These are phyloP conservation scores for Pleurotus citrinopileatus DNA, from an alignment of 768 basidiomycete species.

Conservation along the genomic window DNA sequence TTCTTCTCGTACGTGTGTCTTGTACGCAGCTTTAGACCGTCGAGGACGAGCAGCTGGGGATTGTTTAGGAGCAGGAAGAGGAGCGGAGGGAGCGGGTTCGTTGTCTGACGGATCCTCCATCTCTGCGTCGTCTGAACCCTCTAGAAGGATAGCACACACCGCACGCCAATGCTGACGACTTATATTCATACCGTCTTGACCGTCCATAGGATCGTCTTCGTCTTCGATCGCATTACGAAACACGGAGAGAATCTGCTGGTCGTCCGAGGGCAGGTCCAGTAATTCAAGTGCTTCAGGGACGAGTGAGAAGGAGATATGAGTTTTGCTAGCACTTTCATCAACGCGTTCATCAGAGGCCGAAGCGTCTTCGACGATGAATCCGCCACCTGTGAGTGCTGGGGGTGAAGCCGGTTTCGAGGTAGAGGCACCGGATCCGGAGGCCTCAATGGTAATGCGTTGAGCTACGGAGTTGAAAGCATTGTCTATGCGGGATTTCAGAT, in stretches of 20 bases:
- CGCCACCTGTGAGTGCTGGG: no score
- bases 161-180: constrained; percentile 74
- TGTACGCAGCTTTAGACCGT: constrained; percentile 17
- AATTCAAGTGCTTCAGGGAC: constrained; percentile 61
- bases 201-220: constrained; percentile 23
- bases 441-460: neutral
- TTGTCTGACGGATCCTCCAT: constrained; percentile 22
- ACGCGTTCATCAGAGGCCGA: constrained; percentile 10
- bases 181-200: constrained; percentile 23
- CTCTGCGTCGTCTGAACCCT: constrained; percentile 28
- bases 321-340: constrained; percentile 9
- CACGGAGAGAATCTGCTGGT: constrained; percentile 67
- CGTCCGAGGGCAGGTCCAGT: constrained; percentile 68
- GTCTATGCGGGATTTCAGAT: constrained; percentile 11
- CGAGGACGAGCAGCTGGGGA: neutral
- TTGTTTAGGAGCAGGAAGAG: neutral
- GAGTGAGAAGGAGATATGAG: constrained; percentile 49
- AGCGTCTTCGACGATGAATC: constrained; percentile 26
- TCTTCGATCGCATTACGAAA: constrained; percentile 65
- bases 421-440: constrained; percentile 10
- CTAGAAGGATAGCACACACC: constrained; percentile 75
- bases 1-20: neutral
- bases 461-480: constrained; percentile 10
- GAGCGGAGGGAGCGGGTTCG: constrained; percentile 12
- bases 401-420: constrained; percentile 13